Conservation (phyloP, 2,329 filamentous ascomycete species). For the Septoria linicola region DNA sequence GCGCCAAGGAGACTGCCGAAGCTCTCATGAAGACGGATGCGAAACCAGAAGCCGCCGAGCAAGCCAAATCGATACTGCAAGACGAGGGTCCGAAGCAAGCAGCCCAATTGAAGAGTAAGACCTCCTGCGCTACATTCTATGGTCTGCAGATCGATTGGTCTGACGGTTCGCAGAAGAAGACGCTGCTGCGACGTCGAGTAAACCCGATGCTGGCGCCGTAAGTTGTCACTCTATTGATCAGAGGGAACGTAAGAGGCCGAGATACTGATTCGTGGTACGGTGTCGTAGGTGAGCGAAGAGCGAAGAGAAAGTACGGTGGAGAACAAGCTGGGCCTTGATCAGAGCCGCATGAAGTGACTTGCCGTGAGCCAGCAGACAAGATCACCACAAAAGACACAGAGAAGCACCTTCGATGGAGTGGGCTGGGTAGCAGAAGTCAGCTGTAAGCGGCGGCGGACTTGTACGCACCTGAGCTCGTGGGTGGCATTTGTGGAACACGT, state of each 20-base stretch:
- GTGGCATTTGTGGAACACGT: conserved; percentile 6
- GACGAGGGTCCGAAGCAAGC: conserved; percentile 13
- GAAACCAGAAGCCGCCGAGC: conserved; percentile 10
- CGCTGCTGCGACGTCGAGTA: conserved; percentile 10
- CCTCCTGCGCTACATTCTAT: not conserved
- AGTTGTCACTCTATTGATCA: conserved; percentile 1
- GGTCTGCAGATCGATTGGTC: conserved; percentile 15
- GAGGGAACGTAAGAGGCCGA: not conserved
- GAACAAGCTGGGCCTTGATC: conserved; percentile 8
- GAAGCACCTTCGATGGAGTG: conserved; percentile 3
- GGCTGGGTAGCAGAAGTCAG: conserved; percentile 10
- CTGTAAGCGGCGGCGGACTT: conserved; percentile 2
- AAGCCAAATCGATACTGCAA: conserved; percentile 9
- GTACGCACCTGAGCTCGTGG: conserved; percentile 14
- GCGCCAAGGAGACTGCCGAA: conserved; percentile 12
- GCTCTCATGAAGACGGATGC: conserved; percentile 8
- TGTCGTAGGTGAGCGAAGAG: conserved; percentile 3
- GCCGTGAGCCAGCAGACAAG: not conserved
- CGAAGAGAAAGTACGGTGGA: conserved; percentile 6
- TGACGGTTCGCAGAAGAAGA: conserved; percentile 17
- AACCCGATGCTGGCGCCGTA: conserved; percentile 3
- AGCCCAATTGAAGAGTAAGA: conserved; percentile 14
- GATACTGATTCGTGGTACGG: not conserved
- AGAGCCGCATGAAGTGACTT: conserved; percentile 5
- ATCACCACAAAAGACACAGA: not conserved